A percentile compares a stretch with the other conserved stretches of the same genome.
These are phyloP conservation scores for Candida sithepensis DNA, from an alignment of 805 yeast species.

Conservation along the genomic window DNA sequence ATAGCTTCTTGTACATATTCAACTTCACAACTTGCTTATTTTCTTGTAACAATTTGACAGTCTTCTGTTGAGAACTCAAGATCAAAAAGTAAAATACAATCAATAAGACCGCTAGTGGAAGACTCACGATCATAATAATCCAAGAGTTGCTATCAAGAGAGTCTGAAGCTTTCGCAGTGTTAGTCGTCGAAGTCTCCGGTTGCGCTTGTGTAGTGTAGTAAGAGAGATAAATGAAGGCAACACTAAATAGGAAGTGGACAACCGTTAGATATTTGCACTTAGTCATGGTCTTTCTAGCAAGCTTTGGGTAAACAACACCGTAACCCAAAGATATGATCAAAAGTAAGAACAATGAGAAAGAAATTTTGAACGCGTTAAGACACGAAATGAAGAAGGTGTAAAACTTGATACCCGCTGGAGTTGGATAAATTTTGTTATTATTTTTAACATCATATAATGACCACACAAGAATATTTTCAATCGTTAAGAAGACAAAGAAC, in stretches of 20 bases:
- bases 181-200: slow-evolving; percentile 30
- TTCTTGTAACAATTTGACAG: slow-evolving; percentile 68
- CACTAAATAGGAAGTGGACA: slow-evolving; percentile 52
- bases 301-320: slow-evolving; percentile 87
- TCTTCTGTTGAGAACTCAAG: slow-evolving; percentile 66
- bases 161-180: slow-evolving; percentile 41
- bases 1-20: slow-evolving; percentile 75
- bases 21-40: slow-evolving; percentile 92
- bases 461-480: slow-evolving; percentile 86
- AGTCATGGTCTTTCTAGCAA: slow-evolving; percentile 72
- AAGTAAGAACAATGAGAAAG: slow-evolving; percentile 84
- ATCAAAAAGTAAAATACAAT: slow-evolving; percentile 72
- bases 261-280: slow-evolving; percentile 59
- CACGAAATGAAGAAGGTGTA: slow-evolving; percentile 77
- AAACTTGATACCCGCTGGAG: slow-evolving; percentile 49
- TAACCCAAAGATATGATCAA: slow-evolving; percentile 87
- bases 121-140: slow-evolving; percentile 48
- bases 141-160: slow-evolving; percentile 46
- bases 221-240: slow-evolving; percentile 49
- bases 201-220: slow-evolving; percentile 32
- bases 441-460: slow-evolving; percentile 85
- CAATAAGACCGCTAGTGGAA: slow-evolving; percentile 72
- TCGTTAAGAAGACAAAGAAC: slow-evolving; percentile 75
- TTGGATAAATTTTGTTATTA: slow-evolving; percentile 36
- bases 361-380: slow-evolving; percentile 74